Evolutionary conservation across 768 basidiomycete genomes (phyloP), one percentile per base, ranked within the genome.

Genomic region (Termitomyces sp.): DNA sequence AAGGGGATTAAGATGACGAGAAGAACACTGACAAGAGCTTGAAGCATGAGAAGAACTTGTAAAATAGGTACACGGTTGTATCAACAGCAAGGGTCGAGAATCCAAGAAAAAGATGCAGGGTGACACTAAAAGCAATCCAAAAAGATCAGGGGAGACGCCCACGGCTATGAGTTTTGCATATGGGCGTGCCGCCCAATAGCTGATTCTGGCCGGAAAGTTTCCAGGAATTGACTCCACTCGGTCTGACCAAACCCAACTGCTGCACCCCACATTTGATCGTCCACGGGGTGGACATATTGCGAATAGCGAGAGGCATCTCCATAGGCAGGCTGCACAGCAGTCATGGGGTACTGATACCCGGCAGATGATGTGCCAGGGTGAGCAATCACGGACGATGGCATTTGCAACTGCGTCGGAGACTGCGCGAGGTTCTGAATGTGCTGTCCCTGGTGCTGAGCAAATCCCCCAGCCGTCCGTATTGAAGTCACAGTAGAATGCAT

Each of bases 251-350:
- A 88, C 18, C 87, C 87, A 52, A 86, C 80, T 40, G 85, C 81
- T 16, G 88, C 80, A 46, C 88, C 88, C 89, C 89, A 92, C 77
- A 90, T 86, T 35, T 77, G 77, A 40, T 88, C 85, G 59, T 86
- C 87, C 48, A 82, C 79, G 30, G 82, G 79, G 57, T 83, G 80
- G 36, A 79, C 71, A 63, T 82, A 80, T 48, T 74, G 72, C 16
- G 71, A 57, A 63, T 82, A 82, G 48, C 80, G 72, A 16, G 70
- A 49, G 7, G 70, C 61, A 62, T 79, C 78, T 14, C 67, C 61
- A 66, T 80, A 81, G 23, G 77, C 57, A 30, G 74, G 74, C 47
- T 67, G 63, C 26, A 70, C 67, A n/a, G 60, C 30, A 20, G 59
- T 48, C 56, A 67, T 64, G 4, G 64, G 59, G 46, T 70, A 70